Conservation (phyloP, 345 rosid species). For the Garcia nutans region DNA sequence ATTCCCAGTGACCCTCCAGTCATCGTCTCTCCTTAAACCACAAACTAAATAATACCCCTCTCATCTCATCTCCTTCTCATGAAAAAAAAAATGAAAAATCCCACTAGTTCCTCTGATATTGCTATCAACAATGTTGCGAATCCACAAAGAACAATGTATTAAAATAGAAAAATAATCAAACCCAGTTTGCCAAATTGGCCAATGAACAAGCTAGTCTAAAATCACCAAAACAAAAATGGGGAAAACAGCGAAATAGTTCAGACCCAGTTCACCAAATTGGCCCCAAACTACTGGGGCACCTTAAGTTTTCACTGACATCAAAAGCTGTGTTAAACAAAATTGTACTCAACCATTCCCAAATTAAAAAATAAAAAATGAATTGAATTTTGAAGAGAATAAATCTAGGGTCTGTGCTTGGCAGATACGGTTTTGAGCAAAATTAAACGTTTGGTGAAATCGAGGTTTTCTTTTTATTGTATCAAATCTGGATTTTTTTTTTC, state of each 20-base stretch:
- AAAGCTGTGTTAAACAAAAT: conserved; percentile 9
- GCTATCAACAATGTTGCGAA: background rate
- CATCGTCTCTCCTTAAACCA: conserved; percentile 27
- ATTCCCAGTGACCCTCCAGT: conserved; percentile 32
- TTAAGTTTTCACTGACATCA: background rate
- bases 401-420: conserved; percentile 27
- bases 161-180: background rate
- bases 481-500: conserved; percentile 6
- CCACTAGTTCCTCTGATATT: background rate
- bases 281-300: conserved; percentile 19
- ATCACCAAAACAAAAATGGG: background rate
- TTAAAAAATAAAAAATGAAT: background rate
- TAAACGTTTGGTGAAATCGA: conserved; percentile 7
- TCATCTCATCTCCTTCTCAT: conserved; percentile 25
- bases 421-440: conserved; percentile 11
- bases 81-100: background rate
- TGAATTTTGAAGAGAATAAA: conserved; percentile 20
- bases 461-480: background rate
- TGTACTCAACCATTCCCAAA: conserved; percentile 2
- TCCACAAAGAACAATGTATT: background rate
- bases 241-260: background rate
- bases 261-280: conserved; percentile 18
- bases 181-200: conserved; percentile 17
- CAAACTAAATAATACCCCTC: conserved; percentile 9
- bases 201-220: background rate